These are phyloP conservation scores for Lentinula lateritia DNA, from an alignment of 768 basidiomycete genomes.

Conservation along the genomic window DNA sequence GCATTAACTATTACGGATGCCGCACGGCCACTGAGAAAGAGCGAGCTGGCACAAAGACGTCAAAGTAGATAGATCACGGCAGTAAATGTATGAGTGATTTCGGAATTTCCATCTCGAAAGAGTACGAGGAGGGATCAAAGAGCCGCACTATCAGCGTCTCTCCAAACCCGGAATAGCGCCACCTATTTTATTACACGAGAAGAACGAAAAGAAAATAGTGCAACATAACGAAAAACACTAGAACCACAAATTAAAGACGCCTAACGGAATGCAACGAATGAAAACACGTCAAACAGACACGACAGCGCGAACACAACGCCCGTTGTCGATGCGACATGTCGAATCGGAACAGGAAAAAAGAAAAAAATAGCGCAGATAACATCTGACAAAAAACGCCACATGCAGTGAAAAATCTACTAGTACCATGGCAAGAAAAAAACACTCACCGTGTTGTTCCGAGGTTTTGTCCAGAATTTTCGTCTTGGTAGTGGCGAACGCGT, in stretches of 20 bases:
- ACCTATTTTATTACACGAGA: not conserved
- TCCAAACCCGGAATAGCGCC: not conserved
- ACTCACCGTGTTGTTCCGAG: not conserved
- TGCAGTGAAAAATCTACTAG: not conserved
- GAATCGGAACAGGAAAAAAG: not conserved
- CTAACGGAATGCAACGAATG: not conserved
- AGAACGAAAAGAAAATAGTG: not conserved
- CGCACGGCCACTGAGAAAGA: not conserved
- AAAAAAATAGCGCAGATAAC: not conserved
- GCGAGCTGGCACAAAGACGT: not conserved
- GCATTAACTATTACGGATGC: not conserved
- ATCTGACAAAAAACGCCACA: not conserved
- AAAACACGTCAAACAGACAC: not conserved
- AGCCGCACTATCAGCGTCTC: not conserved
- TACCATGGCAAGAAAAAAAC: not conserved
- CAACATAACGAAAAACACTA: not conserved
- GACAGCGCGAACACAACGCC: not conserved
- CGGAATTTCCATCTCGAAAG: not conserved
- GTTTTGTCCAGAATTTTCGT: not conserved
- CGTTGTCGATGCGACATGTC: not conserved
- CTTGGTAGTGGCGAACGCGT: not conserved
- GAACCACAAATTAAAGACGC: not conserved
- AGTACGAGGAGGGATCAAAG: not conserved
- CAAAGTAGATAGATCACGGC: conserved; percentile 1
- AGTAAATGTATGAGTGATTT: not conserved